Evolutionary conservation across 306 rosid species (phyloP), one percentile per base, ranked within the genome.

Genomic region (Rosa lucieae): DNA sequence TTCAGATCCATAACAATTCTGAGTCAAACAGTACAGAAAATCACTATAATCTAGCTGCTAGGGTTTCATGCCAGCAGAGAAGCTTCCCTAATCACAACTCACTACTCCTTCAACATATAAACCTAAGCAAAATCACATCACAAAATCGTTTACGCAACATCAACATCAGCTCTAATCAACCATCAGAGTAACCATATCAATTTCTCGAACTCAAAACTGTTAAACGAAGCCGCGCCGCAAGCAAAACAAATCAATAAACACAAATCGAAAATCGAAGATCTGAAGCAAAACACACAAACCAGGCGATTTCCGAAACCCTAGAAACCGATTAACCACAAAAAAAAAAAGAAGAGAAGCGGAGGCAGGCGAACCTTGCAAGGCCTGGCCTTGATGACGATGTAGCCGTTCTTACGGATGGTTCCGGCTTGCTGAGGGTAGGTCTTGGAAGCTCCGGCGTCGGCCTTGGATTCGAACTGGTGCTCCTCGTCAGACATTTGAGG

Each of bases 361-460:
- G 37, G 3, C 37, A 32, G 11, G 20, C 49, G 32, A 6, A 86
- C 96, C 96, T 91, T 89, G 93, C 93, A 89, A 40, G 96, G 89
- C 74, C 96, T 81, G 85, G 52, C 66, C 79, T 91, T 89, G 76
- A 91, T 89, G 79, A 91, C 92, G 83, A 91, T 85, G 79, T 89
- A 82, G 37, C 93, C 93, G 78, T 83, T 91, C 84, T 88, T 89
- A 62, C 96, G 93, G 74, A 91, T 91, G 83, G 93, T 67, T 35
- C 96, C 90, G 70, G 92, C 93, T 55, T 89, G 92, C 74, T 87
- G 89, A 76, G 91, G 96, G 12, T 77, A 91, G 11, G 96, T 91
- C 82, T 91, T 87, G 52, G 96, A 91, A 0, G 96, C 93, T 12
- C 96, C 96, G 5, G 93, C 91, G 62, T 89, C 93, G 13, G 90